A percentile compares a stretch with the other conserved stretches of the same genome.
Evolutionary conservation across 2,329 filamentous ascomycete species (phyloP).

Genomic region (Phialophora tarda): DNA sequence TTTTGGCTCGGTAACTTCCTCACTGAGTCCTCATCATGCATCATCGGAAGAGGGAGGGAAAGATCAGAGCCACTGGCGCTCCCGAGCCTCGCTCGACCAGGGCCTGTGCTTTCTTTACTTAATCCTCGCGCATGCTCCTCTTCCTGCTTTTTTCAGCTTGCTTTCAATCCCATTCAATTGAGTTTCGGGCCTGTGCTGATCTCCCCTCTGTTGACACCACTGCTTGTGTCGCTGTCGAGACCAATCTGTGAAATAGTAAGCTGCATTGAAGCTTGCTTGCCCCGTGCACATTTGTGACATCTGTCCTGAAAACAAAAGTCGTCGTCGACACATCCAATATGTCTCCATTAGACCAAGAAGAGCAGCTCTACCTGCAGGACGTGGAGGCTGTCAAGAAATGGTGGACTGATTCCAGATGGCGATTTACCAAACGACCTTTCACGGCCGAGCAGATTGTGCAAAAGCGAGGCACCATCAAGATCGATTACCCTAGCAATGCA

Average conservation of each 20-base stretch:
- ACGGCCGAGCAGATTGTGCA: constrained; percentile 96
- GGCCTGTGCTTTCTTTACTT: constrained; percentile 23
- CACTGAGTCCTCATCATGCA: constrained; percentile 1
- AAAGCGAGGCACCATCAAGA: constrained; percentile 88
- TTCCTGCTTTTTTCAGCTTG: constrained; percentile 14
- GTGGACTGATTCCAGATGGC: constrained; percentile 93
- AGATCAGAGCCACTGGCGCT: constrained; percentile 2
- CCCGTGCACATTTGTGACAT: constrained; percentile 19
- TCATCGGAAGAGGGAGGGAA: constrained; percentile 15
- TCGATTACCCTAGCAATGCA: constrained; percentile 87
- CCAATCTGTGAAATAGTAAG: not conserved
- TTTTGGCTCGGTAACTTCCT: constrained; percentile 8
- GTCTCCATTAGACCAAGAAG: constrained; percentile 66
- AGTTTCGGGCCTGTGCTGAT: constrained; percentile 5
- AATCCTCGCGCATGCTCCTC: constrained; percentile 26
- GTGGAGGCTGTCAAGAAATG: constrained; percentile 88
- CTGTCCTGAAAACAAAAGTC: constrained; percentile 24
- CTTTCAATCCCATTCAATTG: not conserved
- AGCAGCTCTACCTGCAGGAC: constrained; percentile 77
- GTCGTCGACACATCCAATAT: constrained; percentile 42
- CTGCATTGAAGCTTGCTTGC: constrained; percentile 7
- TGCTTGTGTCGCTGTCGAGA: not conserved
- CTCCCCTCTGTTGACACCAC: not conserved
- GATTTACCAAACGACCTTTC: constrained; percentile 88
- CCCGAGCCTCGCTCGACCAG: constrained; percentile 13